Conservation (phyloP, 139 green algal genomes). For the Zygnema cylindricum region DNA sequence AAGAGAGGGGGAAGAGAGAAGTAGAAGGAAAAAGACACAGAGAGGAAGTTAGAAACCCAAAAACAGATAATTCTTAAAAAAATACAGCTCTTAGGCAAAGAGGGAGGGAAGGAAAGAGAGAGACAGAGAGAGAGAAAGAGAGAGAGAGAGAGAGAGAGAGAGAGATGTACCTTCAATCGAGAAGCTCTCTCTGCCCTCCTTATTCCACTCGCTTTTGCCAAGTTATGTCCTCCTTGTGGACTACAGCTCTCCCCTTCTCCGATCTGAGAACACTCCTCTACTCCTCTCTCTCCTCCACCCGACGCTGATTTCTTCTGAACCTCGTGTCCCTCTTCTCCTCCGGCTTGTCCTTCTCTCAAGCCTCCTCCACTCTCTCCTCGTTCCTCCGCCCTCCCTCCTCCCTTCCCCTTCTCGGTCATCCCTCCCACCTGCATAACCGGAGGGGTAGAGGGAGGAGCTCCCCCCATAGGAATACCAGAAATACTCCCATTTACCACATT, state of each 20-base stretch:
- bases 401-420: not conserved
- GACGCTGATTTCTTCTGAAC: too few species aligned
- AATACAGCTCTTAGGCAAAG: too few species aligned
- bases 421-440: not conserved
- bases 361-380: not conserved
- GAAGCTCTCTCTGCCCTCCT: slow-evolving; percentile 16
- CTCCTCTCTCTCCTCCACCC: not conserved
- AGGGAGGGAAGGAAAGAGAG: not conserved
- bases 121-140: not conserved
- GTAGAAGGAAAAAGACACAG: not conserved
- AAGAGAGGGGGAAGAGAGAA: not conserved
- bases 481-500: not conserved
- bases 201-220: not conserved
- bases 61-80: too few species aligned
- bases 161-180: not conserved
- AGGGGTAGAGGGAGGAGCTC: not conserved
- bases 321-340: too few species aligned
- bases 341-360: not conserved
- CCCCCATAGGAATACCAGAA: too few species aligned
- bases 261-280: not conserved
- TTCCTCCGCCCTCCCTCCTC: not conserved
- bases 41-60: too few species aligned
- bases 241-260: not conserved
- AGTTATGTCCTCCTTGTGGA: not conserved
- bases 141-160: too few species aligned